A percentile compares a stretch with the other conserved stretches of the same genome.
phyloP scores from a whole-genome alignment of 1,284 basidiomycete genomes.

The Ustanciosporium gigantosporum region DNA sequence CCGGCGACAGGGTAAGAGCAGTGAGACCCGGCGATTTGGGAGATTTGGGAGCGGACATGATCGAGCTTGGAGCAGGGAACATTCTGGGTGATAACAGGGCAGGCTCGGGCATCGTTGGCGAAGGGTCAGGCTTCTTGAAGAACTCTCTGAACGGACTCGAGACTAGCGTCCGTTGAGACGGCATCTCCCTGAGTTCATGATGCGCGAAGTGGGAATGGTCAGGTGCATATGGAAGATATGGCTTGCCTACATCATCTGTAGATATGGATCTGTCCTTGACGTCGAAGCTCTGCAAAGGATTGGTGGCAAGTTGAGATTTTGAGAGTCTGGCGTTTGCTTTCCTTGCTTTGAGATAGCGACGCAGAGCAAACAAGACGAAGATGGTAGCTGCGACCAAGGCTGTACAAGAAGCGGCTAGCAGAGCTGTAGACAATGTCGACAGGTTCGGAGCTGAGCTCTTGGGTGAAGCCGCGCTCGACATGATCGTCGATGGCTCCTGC shows the following conservation, averaged over 20 bases:
- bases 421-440: constrained; percentile 29
- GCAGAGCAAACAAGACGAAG: constrained; percentile 25
- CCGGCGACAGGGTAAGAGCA: constrained; percentile 31
- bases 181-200: constrained; percentile 15
- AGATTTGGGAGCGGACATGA: constrained; percentile 7
- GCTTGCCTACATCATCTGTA: constrained; percentile 20
- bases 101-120: constrained; percentile 23
- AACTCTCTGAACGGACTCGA: constrained; percentile 18
- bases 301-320: constrained; percentile 8
- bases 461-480: constrained; percentile 30
- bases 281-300: constrained; percentile 12
- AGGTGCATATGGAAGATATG: constrained; percentile 18
- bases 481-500: no score
- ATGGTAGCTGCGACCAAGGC: constrained; percentile 24
- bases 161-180: constrained; percentile 15
- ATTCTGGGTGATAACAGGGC: constrained; percentile 30
- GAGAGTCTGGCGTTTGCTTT: constrained; percentile 7
- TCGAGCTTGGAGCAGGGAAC: constrained; percentile 12
- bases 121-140: constrained; percentile 3
- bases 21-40: constrained; percentile 31
- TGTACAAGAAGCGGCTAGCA: constrained; percentile 31
- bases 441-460: constrained; percentile 10
- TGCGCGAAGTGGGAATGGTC: constrained; percentile 20
- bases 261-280: constrained; percentile 32
- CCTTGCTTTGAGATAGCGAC: constrained; percentile 22